Evolutionary conservation across 139 green algal genomes (phyloP), one percentile per base, ranked within the genome.

Genomic region (Coelastrella sp.): DNA sequence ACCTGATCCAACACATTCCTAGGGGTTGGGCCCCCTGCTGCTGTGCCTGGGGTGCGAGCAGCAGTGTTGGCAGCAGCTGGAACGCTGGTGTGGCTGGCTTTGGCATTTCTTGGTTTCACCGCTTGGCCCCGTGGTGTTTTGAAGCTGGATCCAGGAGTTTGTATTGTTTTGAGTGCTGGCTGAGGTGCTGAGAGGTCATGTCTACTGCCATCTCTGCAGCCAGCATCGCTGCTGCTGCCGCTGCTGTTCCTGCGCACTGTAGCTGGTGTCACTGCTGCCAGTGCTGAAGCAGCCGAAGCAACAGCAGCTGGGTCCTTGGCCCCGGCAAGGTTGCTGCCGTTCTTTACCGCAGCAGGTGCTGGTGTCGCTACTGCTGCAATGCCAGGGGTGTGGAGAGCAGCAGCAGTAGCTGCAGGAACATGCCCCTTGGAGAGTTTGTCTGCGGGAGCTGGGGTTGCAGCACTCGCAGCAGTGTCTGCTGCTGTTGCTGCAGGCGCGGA

Each of bases 1-100:
- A 23, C 59, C 61, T 86, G 59, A 56, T 17, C 65, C 80, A 86
- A n/a, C 59, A 86, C 14, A 17, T 76, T 76, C 68, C 22, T 76
- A 19, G 22, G 79, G 57, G 23, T 61, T 17, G 71, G 56, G 7
- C 54, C 59, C 13, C 74, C 17, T 80, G 74, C 74, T 80, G 74
- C 22, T 80, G 74, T 6, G 7, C 23, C 22, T 17, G 74, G 14
- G n/a, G 22, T 60, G 1, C 32, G 58, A 22, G 74, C 10, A 8
- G 74, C 74, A 19, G 74, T 20, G 23, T n/a, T 22, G 8, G 74
- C 74, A 60, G 74, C 23, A 20, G 74, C 74, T 19, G 74, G n/a
- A 22, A 17, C 20, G 23, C 32, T 80, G 22, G 5, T 59, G 23
- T 16, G 1, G 4, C 74, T 59, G 23, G 74, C 74, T 58, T 22